phyloP scores from a whole-genome alignment of 192 early-diverging fungal species.

The Chytriomyces sp. region DNA sequence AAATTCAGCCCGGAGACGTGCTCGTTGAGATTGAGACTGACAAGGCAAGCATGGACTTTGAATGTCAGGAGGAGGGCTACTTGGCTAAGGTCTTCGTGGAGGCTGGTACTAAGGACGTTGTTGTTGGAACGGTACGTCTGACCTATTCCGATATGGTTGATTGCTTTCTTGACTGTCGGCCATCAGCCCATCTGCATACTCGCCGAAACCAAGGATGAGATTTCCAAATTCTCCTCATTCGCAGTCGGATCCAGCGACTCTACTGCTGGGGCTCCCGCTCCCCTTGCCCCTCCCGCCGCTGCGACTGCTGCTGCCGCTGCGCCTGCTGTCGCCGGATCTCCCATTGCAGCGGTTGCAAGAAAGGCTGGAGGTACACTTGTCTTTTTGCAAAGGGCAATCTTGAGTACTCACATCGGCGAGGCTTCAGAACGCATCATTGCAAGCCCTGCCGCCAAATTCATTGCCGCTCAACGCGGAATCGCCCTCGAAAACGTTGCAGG shows the following conservation, averaged over 20 bases:
- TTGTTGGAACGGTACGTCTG: constrained; percentile 64
- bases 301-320: constrained; percentile 8
- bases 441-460: constrained; percentile 80
- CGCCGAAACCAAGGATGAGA: constrained; percentile 85
- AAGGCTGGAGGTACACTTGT: constrained; percentile 6
- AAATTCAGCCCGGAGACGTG: neutral
- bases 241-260: constrained; percentile 25
- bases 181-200: constrained; percentile 88
- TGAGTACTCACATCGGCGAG: neutral
- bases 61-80: constrained; percentile 86
- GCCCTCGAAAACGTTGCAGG: constrained; percentile 76
- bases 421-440: constrained; percentile 72
- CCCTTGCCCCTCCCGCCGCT: constrained; percentile 32
- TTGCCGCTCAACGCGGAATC: constrained; percentile 84
- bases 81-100: constrained; percentile 86
- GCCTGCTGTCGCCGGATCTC: constrained; percentile 27
- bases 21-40: neutral
- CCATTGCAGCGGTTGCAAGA: constrained; percentile 32
- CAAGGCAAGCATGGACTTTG: neutral
- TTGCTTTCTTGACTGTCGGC: no score
- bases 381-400: neutral
- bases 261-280: constrained; percentile 18
- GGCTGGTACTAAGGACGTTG: constrained; percentile 81
- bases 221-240: constrained; percentile 86
- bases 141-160: no score